Conservation (phyloP, 108 stramenopile species). For the Epithemia pelagica region DNA sequence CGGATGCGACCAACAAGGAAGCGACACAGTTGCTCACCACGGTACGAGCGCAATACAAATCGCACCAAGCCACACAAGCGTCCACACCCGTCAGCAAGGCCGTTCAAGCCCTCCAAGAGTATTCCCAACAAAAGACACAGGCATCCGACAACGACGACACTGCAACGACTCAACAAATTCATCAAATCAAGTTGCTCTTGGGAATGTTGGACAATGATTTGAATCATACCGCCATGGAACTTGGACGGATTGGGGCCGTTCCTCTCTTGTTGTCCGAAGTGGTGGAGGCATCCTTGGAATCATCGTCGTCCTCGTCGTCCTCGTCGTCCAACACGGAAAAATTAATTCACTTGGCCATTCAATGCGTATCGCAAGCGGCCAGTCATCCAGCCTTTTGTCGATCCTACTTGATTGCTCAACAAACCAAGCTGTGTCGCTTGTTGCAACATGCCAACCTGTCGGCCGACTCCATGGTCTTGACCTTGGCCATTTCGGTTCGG, state of each 20-base stretch:
- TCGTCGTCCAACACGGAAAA: not conserved
- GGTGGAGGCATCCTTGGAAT: not conserved
- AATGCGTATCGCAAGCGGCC: constrained; percentile 35
- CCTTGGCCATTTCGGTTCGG: constrained; percentile 56
- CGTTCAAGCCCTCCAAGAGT: constrained; percentile 22
- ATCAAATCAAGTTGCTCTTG: constrained; percentile 43
- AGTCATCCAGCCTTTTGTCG: constrained; percentile 35
- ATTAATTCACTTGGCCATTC: constrained; percentile 17
- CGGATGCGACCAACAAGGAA: constrained; percentile 62
- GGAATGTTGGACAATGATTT: constrained; percentile 51
- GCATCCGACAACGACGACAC: constrained; percentile 11
- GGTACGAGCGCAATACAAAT: constrained; percentile 47
- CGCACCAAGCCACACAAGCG: constrained; percentile 24
- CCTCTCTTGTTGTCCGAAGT: constrained; percentile 27
- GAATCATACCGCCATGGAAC: constrained; percentile 52
- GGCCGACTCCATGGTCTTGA: constrained; percentile 23
- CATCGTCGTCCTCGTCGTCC: too few species aligned
- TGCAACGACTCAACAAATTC: not conserved
- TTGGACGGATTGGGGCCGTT: constrained; percentile 59
- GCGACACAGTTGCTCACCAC: constrained; percentile 49
- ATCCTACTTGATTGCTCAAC: constrained; percentile 29
- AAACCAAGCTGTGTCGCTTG: constrained; percentile 27
- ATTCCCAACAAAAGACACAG: constrained; percentile 10
- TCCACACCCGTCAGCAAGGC: constrained; percentile 38
- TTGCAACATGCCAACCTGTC: constrained; percentile 8